Evolutionary conservation across 495 filamentous ascomycete genomes (phyloP).

Genomic region (Tirmania nivea): DNA sequence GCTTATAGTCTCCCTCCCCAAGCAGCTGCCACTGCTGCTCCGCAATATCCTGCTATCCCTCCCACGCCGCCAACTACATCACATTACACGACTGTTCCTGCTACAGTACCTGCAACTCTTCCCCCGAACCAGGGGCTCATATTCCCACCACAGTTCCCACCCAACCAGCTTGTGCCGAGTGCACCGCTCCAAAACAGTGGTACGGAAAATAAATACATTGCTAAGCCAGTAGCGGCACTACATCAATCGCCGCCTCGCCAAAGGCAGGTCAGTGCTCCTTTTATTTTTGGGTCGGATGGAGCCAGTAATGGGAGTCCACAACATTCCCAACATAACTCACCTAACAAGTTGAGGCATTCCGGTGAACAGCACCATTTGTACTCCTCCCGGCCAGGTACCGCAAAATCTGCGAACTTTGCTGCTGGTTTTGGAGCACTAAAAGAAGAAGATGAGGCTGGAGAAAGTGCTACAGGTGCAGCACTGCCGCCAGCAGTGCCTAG

Average conservation of each 20-base stretch:
- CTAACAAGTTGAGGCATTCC: background rate
- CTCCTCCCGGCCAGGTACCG: conserved; percentile 16
- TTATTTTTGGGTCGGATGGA: background rate
- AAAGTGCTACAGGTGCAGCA: background rate
- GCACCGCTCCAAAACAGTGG: conserved; percentile 20
- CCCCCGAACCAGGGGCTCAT: too few relatives aligned
- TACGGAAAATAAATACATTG: conserved; percentile 34
- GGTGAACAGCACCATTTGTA: conserved; percentile 7
- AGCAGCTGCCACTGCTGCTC: too few relatives aligned
- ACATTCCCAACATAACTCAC: conserved; percentile 2
- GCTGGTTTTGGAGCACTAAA: conserved; percentile 13
- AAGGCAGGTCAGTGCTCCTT: background rate
- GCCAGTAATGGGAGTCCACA: background rate
- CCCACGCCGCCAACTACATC: too few relatives aligned
- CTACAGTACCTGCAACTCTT: too few relatives aligned
- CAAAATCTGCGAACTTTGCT: conserved; percentile 8
- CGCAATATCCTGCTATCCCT: too few relatives aligned
- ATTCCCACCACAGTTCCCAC: background rate
- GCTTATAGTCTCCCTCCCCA: too few relatives aligned
- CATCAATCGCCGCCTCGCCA: background rate
- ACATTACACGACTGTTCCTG: too few relatives aligned
- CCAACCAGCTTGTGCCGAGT: conserved; percentile 1
- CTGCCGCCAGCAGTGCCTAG: background rate
- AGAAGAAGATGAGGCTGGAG: conserved; percentile 17
- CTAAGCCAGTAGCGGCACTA: conserved; percentile 20